These are phyloP conservation scores for Saccharum officinarum DNA, from an alignment of 176 grass and related monocot genomes.

Conservation along the genomic window DNA sequence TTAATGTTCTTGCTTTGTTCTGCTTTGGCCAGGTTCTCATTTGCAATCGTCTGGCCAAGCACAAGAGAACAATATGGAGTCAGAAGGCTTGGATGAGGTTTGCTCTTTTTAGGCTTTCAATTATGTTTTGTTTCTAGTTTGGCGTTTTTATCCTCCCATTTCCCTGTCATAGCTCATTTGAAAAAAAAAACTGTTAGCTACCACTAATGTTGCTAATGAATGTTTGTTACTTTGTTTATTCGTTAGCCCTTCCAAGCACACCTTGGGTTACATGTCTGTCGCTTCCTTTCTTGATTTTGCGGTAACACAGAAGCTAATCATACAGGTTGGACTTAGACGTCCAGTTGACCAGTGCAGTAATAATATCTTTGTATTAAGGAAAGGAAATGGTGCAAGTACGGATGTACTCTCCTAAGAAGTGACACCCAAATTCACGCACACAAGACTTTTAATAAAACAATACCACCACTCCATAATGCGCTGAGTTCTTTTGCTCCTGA, in stretches of 20 bases:
- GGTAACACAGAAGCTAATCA: constrained; percentile 1
- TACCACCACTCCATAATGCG: neutral
- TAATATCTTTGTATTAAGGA: neutral
- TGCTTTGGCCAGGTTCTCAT: constrained; percentile 38
- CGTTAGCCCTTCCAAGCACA: neutral
- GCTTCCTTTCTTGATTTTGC: neutral
- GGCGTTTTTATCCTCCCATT: neutral
- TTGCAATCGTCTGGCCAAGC: constrained; percentile 35
- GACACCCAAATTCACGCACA: neutral
- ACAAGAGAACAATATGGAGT: constrained; percentile 35
- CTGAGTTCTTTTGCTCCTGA: neutral
- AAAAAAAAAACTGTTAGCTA: neutral
- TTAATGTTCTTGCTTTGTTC: constrained; percentile 12
- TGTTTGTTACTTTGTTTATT: neutral
- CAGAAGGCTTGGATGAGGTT: constrained; percentile 51
- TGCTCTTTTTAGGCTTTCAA: constrained; percentile 31
- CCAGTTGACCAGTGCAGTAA: neutral
- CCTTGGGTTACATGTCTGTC: neutral
- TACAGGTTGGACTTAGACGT: neutral
- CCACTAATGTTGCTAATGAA: neutral
- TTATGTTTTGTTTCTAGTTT: constrained; percentile 6
- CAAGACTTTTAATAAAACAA: neutral
- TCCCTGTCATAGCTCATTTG: constrained; percentile 19
- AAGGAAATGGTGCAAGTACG: neutral
- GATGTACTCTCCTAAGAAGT: neutral